Percentiles rank a stretch among this genome's conserved stretches.
phyloP scores from a whole-genome alignment of 345 rosid species.

The Capsella bursapastoris region DNA sequence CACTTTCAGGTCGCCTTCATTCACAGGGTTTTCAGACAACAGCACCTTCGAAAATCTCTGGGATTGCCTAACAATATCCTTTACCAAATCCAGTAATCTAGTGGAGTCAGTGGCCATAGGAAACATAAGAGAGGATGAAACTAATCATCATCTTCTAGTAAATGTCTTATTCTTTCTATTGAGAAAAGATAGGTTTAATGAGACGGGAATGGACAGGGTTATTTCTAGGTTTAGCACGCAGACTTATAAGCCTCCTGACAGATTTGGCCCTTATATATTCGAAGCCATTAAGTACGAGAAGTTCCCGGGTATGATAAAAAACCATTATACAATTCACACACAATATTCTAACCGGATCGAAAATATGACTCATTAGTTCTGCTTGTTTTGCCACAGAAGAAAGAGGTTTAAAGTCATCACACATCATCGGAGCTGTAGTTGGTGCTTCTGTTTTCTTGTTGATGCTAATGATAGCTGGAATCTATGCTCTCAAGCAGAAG shows the following conservation, averaged over 20 bases:
- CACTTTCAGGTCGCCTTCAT: neutral
- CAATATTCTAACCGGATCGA: neutral
- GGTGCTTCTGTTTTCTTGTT: neutral
- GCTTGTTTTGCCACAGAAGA: neutral
- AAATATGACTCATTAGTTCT: neutral
- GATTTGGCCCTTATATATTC: neutral
- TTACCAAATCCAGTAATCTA: no score
- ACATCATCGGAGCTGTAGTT: neutral
- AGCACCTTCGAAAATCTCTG: neutral
- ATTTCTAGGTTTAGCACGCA: neutral
- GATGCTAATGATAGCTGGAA: neutral
- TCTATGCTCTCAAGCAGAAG: conserved; percentile 10
- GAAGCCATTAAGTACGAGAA: fast-evolving
- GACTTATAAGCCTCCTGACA: neutral
- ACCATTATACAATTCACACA: neutral
- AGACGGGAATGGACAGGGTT: neutral
- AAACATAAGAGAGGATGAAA: conserved; percentile 13
- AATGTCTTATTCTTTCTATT: neutral
- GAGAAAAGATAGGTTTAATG: fast-evolving
- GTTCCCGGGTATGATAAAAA: neutral
- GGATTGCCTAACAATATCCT: no score
- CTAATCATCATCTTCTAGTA: neutral
- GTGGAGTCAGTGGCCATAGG: neutral
- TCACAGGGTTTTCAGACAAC: neutral
- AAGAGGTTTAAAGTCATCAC: conserved; percentile 44